Base-by-base conservation (phyloP, 1,284 basidiomycete species). In the Boletus semigastroideus region DNA sequence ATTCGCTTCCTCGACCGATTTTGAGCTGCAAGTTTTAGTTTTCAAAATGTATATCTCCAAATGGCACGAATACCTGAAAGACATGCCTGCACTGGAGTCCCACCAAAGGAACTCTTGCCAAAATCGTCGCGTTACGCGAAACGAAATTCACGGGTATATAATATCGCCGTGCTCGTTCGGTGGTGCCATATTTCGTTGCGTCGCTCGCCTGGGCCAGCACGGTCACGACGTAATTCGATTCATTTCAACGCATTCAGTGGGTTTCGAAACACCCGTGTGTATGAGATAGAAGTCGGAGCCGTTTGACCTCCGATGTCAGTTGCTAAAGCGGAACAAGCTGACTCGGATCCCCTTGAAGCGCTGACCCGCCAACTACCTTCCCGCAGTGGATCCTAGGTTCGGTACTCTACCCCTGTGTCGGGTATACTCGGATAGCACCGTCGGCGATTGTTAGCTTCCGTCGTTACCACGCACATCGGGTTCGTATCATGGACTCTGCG, bases 401-500 rank as follows among this genome's bases (percentile, higher is more conserved):
- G 11, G n/a, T n/a, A n/a, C n/a, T n/a, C 12, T 28, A 30, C 14
- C 44, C 49, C 34, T 46, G 8, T 37, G 31, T 2, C 3, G 48
- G 38, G 43, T 33, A 59, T 60, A 54, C 46, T 48, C 11, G 43
- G 46, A 45, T 41, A 25, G 45, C 30, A 3, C 42, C 45, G 43
- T 62, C 63, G 65, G 62, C 19, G 51, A 42, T 66, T 64, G 34
- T 40, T 7, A 47, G 2, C 49, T 31, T 53, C 62, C 65, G 65
- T 54, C 46, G 39, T 59, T 54, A 42, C 60, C 51, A 62, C 51
- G 40, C 25, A 49, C 57, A 41, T 33, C 34, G 40, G 22, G 48
- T 37, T 33, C 17, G 25, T 44, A 11, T n/a, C 33, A 20, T 27
- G 42, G 42, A 31, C n/a, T 25, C 25, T 52, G 39, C 16, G 14